These are phyloP conservation scores for Pseudisothecium myosuroides DNA, from an alignment of 225 moss, liverwort and hornwort genomes.

Conservation along the genomic window DNA sequence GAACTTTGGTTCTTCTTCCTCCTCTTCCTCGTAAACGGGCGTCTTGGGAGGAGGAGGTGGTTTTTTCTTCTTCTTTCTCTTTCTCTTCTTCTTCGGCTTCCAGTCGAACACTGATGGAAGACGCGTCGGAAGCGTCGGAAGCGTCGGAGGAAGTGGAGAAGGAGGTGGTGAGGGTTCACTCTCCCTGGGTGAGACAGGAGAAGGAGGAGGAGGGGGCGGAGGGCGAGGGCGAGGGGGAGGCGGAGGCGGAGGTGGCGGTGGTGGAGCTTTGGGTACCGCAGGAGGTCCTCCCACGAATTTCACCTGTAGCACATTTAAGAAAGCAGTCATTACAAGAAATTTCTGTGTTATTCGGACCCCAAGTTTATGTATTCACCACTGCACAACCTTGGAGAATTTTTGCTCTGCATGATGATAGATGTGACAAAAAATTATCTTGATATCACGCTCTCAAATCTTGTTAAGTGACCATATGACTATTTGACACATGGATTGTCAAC, in stretches of 20 bases:
- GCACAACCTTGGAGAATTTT: neutral
- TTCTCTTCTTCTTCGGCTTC: slow-evolving; percentile 13
- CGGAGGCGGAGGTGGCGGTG: neutral
- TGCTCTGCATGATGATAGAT: neutral
- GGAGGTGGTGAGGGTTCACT: neutral
- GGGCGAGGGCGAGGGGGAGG: neutral
- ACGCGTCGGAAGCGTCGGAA: neutral
- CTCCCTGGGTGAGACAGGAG: neutral
- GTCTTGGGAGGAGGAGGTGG: neutral
- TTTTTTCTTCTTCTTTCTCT: neutral
- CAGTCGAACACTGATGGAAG: slow-evolving; percentile 3
- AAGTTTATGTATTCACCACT: neutral
- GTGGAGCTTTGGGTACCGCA: neutral
- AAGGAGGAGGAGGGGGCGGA: neutral
- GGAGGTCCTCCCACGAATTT: neutral
- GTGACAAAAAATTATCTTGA: neutral
- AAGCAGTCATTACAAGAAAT: neutral
- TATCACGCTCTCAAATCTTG: neutral
- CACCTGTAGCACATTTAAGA: slow-evolving; percentile 2
- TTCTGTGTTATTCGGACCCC: neutral
- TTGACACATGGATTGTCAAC: neutral
- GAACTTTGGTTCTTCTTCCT: neutral
- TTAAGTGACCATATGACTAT: neutral
- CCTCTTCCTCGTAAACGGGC: neutral
- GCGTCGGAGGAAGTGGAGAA: neutral